A percentile compares a stretch with the other conserved stretches of the same genome.
Evolutionary conservation across 495 filamentous ascomycete species (phyloP).

Genomic region (Cryomyces antarcticus): DNA sequence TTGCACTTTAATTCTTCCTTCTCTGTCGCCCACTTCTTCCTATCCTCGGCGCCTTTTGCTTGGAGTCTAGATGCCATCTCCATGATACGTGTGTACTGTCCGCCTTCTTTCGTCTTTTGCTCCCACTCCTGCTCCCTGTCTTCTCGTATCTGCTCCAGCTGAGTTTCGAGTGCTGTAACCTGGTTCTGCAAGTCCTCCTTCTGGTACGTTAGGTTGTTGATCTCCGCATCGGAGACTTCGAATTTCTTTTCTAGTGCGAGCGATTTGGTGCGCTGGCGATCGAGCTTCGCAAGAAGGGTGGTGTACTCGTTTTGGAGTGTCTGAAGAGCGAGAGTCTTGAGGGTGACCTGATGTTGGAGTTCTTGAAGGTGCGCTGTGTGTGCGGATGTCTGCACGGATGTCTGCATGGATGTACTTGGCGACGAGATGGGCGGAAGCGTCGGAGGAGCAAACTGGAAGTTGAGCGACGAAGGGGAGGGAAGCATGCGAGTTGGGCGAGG

Average conservation of each 20-base stretch:
- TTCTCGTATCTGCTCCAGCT: conserved; percentile 21
- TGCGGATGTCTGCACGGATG: no score
- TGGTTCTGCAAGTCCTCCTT: conserved; percentile 21
- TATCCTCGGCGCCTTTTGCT: conserved; percentile 18
- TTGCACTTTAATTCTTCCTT: conserved; percentile 16
- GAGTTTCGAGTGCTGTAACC: conserved; percentile 19
- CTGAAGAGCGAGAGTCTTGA: conserved; percentile 26
- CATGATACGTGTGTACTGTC: conserved; percentile 28
- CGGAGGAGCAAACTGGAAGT: no score
- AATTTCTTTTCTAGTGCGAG: conserved; percentile 27
- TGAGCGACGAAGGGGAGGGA: no score
- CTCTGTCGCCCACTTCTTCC: conserved; percentile 20
- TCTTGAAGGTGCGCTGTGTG: no score
- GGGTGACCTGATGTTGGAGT: conserved; percentile 25
- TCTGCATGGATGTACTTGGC: no score
- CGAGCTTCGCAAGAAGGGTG: conserved; percentile 23
- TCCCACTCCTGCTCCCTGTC: conserved; percentile 21
- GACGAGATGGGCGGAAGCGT: no score
- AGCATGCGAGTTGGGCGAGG: no score
- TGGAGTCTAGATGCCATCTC: conserved; percentile 24
- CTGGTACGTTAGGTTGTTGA: conserved; percentile 26
- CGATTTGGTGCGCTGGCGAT: conserved; percentile 23
- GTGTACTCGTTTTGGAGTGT: conserved; percentile 27
- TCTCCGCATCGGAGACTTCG: conserved; percentile 24
- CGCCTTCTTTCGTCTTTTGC: conserved; percentile 16